Evolutionary conservation across 257 asterid genomes (phyloP).

Genomic region (Nicotiana benthamiana): DNA sequence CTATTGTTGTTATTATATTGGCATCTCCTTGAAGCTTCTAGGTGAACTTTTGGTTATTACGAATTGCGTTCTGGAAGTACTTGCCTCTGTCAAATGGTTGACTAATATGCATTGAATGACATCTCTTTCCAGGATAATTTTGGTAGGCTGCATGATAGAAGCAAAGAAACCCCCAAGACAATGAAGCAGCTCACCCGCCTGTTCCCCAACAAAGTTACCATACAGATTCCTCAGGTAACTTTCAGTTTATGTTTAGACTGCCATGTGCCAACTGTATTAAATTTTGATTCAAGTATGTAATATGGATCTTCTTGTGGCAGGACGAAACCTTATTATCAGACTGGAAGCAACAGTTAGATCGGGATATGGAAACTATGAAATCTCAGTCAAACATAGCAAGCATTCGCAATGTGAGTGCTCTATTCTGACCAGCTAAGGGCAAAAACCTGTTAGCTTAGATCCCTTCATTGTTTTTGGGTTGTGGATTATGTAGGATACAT

Average conservation of each 20-base stretch:
- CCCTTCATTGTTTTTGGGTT: background rate
- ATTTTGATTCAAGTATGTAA: background rate
- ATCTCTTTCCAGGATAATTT: conserved; percentile 51
- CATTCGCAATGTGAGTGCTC: conserved; percentile 59
- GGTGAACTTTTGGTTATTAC: background rate
- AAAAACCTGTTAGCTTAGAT: background rate
- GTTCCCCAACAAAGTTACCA: conserved; percentile 84
- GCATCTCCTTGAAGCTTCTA: background rate
- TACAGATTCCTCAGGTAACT: conserved; percentile 87
- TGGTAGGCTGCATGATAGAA: conserved; percentile 73
- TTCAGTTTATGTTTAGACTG: conserved; percentile 5
- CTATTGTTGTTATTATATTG: background rate
- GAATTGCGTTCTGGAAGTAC: background rate
- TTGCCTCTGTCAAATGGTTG: background rate
- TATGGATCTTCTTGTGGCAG: conserved; percentile 31
- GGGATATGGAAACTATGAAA: conserved; percentile 76
- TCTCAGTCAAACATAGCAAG: conserved; percentile 64
- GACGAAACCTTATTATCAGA: conserved; percentile 66
- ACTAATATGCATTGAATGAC: background rate
- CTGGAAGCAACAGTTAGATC: conserved; percentile 85
- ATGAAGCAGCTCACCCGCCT: conserved; percentile 79
- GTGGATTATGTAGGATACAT: background rate
- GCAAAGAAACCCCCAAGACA: conserved; percentile 79
- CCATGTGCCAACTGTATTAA: background rate
- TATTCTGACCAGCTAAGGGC: background rate